phyloP scores from a whole-genome alignment of 2,329 filamentous ascomycete species.

The Dactylellina drechsleri region DNA sequence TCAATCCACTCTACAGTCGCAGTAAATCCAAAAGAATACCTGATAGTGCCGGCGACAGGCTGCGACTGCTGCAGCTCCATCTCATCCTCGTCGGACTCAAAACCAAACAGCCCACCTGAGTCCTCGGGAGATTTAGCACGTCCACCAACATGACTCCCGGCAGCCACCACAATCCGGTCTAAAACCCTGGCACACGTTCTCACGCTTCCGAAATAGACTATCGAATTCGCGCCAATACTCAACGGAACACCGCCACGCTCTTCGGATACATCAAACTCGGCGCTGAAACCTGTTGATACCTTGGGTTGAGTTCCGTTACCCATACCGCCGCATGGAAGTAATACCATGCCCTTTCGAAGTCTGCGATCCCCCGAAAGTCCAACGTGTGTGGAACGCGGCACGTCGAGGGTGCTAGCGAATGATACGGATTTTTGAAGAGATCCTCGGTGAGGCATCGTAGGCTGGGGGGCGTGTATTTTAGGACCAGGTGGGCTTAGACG shows the following conservation, averaged over 20 bases:
- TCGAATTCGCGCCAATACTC: conserved; percentile 74
- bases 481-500: conserved; percentile 30
- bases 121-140: conserved; percentile 62
- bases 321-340: conserved; percentile 69
- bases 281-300: conserved; percentile 75
- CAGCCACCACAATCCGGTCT: conserved; percentile 62
- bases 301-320: conserved; percentile 65
- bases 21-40: conserved; percentile 50
- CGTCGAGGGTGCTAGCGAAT: conserved; percentile 62
- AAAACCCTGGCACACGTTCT: conserved; percentile 81
- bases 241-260: conserved; percentile 64
- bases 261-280: conserved; percentile 74
- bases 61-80: conserved; percentile 54
- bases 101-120: conserved; percentile 69
- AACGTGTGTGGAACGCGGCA: conserved; percentile 35
- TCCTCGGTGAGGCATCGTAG: conserved; percentile 59
- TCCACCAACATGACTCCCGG: conserved; percentile 58
- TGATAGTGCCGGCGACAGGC: conserved; percentile 20
- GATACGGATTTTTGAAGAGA: conserved; percentile 60
- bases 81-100: conserved; percentile 66
- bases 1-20: conserved; percentile 58
- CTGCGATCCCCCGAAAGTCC: conserved; percentile 56
- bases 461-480: conserved; percentile 57
- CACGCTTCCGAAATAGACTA: conserved; percentile 88
- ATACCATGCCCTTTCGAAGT: conserved; percentile 82